Conservation (phyloP, 1,284 basidiomycete species). For the Papiliotrema laurentii region DNA sequence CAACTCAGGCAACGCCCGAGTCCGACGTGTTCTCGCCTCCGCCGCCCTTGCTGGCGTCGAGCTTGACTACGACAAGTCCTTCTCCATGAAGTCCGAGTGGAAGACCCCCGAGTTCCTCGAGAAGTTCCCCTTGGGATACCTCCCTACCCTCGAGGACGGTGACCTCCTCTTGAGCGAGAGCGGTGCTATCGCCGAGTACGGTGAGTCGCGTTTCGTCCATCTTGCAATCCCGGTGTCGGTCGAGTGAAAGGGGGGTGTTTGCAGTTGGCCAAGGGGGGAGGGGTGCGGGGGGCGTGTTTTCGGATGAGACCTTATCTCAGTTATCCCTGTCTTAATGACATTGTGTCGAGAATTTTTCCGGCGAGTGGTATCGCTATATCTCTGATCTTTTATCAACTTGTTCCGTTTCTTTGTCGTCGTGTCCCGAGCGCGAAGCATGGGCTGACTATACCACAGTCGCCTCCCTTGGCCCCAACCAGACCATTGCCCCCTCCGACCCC, state of each 20-base stretch:
- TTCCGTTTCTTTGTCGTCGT: neutral
- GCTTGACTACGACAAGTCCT: conserved; percentile 62
- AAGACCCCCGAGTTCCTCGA: conserved; percentile 73
- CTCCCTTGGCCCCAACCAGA: conserved; percentile 61
- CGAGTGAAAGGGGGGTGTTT: neutral
- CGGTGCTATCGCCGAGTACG: conserved; percentile 75
- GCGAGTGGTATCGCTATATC: conserved; percentile 51
- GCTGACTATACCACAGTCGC: conserved; percentile 58
- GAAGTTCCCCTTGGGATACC: conserved; percentile 79
- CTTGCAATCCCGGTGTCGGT: neutral
- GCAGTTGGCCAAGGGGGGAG: too few species aligned
- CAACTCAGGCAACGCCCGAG: conserved; percentile 41
- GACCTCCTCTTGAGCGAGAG: conserved; percentile 70
- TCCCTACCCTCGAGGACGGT: conserved; percentile 77
- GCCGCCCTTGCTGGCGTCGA: conserved; percentile 68
- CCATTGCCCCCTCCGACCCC: conserved; percentile 57
- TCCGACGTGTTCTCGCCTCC: conserved; percentile 62
- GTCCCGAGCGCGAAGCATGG: neutral
- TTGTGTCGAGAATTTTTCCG: conserved; percentile 57
- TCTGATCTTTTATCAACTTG: conserved; percentile 33
- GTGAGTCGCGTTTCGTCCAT: conserved; percentile 60
- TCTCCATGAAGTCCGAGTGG: conserved; percentile 51
- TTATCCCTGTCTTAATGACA: conserved; percentile 63
- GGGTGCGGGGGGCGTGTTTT: conserved; percentile 6
- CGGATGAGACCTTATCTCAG: conserved; percentile 52